These are phyloP conservation scores for Colletotrichum shisoi DNA, from an alignment of 2,329 filamentous ascomycete species.

Conservation along the genomic window DNA sequence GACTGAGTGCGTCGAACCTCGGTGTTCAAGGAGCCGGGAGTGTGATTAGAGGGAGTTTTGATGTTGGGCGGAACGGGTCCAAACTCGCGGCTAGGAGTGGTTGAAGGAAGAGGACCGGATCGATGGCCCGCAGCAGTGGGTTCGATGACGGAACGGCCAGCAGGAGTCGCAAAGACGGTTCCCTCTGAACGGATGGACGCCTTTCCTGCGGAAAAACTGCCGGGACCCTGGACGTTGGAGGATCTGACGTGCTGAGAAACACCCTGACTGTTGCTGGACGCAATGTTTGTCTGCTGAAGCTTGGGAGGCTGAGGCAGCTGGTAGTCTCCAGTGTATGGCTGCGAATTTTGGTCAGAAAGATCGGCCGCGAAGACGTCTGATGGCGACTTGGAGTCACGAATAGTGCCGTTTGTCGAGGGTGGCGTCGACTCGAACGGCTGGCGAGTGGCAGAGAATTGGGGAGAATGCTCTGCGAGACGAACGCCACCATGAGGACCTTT, in stretches of 20 bases:
- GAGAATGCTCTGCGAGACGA: constrained; percentile 33
- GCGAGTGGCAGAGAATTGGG: constrained; percentile 2
- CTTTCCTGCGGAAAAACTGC: constrained; percentile 18
- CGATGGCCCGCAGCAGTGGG: constrained; percentile 19
- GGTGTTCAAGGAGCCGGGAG: constrained; percentile 3
- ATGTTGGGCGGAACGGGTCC: not conserved
- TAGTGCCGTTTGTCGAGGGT: constrained; percentile 20
- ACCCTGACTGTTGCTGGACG: not conserved
- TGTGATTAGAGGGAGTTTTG: constrained; percentile 19
- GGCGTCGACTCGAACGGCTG: constrained; percentile 15
- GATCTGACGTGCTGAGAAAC: not conserved
- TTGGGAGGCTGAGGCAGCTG: constrained; percentile 29
- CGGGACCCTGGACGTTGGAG: not conserved
- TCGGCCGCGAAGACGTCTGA: constrained; percentile 31
- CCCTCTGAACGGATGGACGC: constrained; percentile 17
- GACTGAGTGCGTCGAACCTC: constrained; percentile 2
- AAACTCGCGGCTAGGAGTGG: constrained; percentile 11
- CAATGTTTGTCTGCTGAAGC: constrained; percentile 12
- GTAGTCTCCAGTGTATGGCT: constrained; percentile 15
- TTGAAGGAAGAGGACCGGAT: constrained; percentile 10
- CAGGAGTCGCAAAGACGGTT: constrained; percentile 20
- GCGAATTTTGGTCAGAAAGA: constrained; percentile 8
- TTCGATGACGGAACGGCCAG: constrained; percentile 11
- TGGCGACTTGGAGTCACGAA: constrained; percentile 25
- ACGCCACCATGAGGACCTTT: constrained; percentile 25